Conservation (phyloP, 768 basidiomycete species). For the Dictyophora rubrovolvata region DNA sequence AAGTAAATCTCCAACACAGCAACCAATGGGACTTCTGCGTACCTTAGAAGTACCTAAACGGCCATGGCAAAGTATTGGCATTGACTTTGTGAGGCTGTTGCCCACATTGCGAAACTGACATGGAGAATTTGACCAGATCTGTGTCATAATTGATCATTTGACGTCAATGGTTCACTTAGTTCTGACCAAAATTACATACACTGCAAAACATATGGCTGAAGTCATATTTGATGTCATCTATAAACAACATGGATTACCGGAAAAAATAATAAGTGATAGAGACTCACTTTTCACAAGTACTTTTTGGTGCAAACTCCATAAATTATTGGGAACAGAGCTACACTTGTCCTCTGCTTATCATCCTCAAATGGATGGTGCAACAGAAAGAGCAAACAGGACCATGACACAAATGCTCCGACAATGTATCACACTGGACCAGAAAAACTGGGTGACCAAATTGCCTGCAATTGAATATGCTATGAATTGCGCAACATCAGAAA, state of each 20-base stretch:
- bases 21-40: conserved; percentile 19
- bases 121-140: conserved; percentile 18
- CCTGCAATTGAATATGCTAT: conserved; percentile 29
- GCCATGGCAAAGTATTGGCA: conserved; percentile 21
- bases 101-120: conserved; percentile 16
- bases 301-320: conserved; percentile 25
- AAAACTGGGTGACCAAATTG: conserved; percentile 21
- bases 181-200: conserved; percentile 19
- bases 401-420: conserved; percentile 22
- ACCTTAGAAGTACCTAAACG: conserved; percentile 16
- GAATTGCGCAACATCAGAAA: conserved; percentile 24
- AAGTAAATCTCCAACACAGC: conserved; percentile 14
- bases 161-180: conserved; percentile 22
- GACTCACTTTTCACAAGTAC: conserved; percentile 23
- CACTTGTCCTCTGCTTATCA: conserved; percentile 25
- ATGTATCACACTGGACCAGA: conserved; percentile 17
- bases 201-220: conserved; percentile 25
- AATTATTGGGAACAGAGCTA: conserved; percentile 19
- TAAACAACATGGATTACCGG: conserved; percentile 30
- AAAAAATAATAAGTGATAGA: conserved; percentile 23
- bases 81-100: conserved; percentile 19
- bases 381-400: conserved; percentile 23
- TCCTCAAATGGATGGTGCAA: conserved; percentile 28
- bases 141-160: conserved; percentile 17
- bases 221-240: conserved; percentile 16